Conservation (phyloP, 352 stramenopile species). For the Pythium angustatum region DNA sequence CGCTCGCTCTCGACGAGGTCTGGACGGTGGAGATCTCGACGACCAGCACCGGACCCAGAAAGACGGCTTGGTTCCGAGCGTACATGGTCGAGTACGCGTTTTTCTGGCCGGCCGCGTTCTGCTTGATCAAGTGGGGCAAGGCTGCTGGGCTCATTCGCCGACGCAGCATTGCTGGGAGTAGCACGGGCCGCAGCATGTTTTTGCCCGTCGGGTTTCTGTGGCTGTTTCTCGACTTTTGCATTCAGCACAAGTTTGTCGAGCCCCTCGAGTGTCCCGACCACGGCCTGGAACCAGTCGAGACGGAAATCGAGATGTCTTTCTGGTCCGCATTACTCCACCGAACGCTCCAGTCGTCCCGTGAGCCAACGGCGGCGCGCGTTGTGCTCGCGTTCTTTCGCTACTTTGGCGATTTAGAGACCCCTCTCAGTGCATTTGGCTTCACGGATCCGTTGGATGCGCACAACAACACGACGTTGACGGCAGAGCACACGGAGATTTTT, state of each 20-base stretch:
- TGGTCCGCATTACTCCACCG: slow-evolving; percentile 56
- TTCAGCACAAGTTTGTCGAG: slow-evolving; percentile 46
- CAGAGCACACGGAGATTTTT: slow-evolving; percentile 45
- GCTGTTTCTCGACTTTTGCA: slow-evolving; percentile 73
- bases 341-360: neutral
- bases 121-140: slow-evolving; percentile 78
- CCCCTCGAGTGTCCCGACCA: slow-evolving; percentile 32
- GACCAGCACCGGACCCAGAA: slow-evolving; percentile 57
- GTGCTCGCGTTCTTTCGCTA: slow-evolving; percentile 59
- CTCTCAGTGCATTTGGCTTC: slow-evolving; percentile 49
- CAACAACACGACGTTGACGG: slow-evolving; percentile 66
- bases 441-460: slow-evolving; percentile 54
- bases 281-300: slow-evolving; percentile 11
- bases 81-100: slow-evolving; percentile 72
- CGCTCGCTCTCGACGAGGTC: slow-evolving; percentile 52
- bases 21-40: slow-evolving; percentile 72
- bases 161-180: slow-evolving; percentile 32
- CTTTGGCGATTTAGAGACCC: slow-evolving; percentile 59
- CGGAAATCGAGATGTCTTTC: slow-evolving; percentile 64
- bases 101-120: slow-evolving; percentile 75
- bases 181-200: slow-evolving; percentile 55
- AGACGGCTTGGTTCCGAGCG: slow-evolving; percentile 65
- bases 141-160: slow-evolving; percentile 65
- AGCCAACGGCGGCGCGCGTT: slow-evolving; percentile 43
- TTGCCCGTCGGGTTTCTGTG: slow-evolving; percentile 69